Conservation (phyloP, 2,329 filamentous ascomycete genomes). For the Colletotrichum eremochloae region DNA sequence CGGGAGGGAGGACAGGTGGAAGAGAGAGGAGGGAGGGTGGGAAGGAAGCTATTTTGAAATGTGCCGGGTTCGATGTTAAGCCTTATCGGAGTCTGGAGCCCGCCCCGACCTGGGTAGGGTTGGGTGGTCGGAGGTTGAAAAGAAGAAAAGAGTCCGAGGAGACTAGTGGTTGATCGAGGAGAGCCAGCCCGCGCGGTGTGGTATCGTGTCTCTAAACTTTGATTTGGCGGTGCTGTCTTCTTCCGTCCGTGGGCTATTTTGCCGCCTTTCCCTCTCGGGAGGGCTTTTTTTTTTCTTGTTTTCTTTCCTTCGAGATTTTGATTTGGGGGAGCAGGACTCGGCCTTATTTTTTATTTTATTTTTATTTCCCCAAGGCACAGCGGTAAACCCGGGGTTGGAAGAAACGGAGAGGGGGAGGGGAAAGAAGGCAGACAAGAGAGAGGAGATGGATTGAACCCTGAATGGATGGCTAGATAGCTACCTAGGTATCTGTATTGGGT, state of each 20-base stretch:
- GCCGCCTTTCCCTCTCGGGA: too few species aligned
- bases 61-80: not conserved
- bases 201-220: slow-evolving; percentile 19
- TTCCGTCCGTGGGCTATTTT: not conserved
- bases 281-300: not conserved
- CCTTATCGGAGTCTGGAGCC: not conserved
- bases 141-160: slow-evolving; percentile 18
- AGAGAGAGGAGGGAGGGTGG: not conserved
- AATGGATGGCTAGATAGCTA: not conserved
- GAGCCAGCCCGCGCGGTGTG: not conserved
- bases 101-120: not conserved
- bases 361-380: not conserved
- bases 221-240: not conserved
- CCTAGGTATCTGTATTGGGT: too few species aligned
- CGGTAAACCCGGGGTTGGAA: not conserved
- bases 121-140: slow-evolving; percentile 2
- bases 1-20: not conserved
- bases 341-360: too few species aligned
- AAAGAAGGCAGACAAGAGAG: not conserved
- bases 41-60: slow-evolving; percentile 18
- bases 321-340: not conserved
- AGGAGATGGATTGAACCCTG: not conserved
- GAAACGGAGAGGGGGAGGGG: not conserved
- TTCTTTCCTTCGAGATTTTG: not conserved
- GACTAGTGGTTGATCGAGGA: slow-evolving; percentile 13